Evolutionary conservation across 75 land plant genomes (phyloP).

Genomic region (Sequoia sempervirens): DNA sequence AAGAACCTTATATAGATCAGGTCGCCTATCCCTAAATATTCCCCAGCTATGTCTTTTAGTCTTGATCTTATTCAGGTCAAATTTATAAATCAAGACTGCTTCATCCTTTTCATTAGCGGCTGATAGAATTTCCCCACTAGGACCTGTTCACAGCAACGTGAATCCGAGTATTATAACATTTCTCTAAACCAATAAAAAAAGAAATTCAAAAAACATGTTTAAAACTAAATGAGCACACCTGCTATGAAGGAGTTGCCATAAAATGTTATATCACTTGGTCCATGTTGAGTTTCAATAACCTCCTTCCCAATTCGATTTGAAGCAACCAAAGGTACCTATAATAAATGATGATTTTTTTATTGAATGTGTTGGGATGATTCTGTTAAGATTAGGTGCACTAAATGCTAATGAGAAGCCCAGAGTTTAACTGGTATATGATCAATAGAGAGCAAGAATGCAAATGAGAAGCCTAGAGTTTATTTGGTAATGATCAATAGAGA

Average conservation of each 20-base stretch:
- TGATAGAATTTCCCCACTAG: slow-evolving; percentile 84
- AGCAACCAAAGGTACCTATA: slow-evolving; percentile 82
- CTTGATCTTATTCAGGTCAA: slow-evolving; percentile 72
- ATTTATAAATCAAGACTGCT: slow-evolving; percentile 53
- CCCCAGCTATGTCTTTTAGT: slow-evolving; percentile 89
- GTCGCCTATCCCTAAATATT: slow-evolving; percentile 86
- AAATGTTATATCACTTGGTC: slow-evolving; percentile 81
- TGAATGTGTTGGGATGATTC: background rate
- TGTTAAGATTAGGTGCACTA: background rate
- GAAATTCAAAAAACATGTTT: background rate
- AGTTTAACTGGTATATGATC: background rate
- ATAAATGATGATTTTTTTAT: slow-evolving; percentile 1
- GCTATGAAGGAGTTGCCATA: slow-evolving; percentile 95
- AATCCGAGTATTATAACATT: background rate
- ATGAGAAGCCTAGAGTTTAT: background rate
- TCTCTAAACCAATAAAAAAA: background rate
- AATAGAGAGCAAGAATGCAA: background rate
- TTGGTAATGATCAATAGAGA: background rate
- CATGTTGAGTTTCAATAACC: slow-evolving; percentile 86
- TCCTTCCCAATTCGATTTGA: slow-evolving; percentile 95
- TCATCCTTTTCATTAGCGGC: slow-evolving; percentile 83
- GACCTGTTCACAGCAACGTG: slow-evolving; percentile 40
- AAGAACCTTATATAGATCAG: slow-evolving; percentile 83
- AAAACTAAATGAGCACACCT: slow-evolving; percentile 31
- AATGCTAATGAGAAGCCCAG: background rate